Evolutionary conservation across 257 asterid genomes (phyloP).

Genomic region (Solanum okadae): DNA sequence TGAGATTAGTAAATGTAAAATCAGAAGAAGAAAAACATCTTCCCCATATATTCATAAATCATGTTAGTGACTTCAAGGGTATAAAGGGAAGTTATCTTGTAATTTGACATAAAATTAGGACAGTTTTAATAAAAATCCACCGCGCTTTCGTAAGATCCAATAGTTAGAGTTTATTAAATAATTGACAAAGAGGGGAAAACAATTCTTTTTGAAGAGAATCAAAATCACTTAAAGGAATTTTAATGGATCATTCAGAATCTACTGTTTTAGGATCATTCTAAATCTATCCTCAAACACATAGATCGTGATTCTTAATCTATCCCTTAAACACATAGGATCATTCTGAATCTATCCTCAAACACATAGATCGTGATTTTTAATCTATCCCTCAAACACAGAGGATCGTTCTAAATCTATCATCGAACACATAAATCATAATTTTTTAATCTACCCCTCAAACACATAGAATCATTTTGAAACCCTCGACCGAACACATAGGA

Average conservation of each 20-base stretch:
- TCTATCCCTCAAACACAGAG: background rate
- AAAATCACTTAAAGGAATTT: background rate
- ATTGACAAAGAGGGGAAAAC: background rate
- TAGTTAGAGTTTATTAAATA: background rate
- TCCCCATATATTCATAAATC: background rate
- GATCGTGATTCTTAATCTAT: background rate
- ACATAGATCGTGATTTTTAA: too few species aligned
- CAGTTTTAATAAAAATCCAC: background rate
- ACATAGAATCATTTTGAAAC: background rate
- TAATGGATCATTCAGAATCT: background rate
- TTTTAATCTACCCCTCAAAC: background rate
- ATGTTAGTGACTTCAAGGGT: too few species aligned
- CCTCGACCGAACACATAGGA: background rate
- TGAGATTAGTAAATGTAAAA: too few species aligned
- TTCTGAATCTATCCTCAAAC: background rate
- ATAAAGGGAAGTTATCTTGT: background rate
- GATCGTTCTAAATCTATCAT: background rate
- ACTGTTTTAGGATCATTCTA: background rate
- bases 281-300: background rate
- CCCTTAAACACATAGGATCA: background rate
- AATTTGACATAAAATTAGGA: background rate
- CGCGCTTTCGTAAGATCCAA: too few species aligned
- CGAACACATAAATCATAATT: background rate
- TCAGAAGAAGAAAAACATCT: background rate
- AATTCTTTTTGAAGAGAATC: background rate